Evolutionary conservation across 73 alveolate species (phyloP).

Genomic region (Breviolum minutum): DNA sequence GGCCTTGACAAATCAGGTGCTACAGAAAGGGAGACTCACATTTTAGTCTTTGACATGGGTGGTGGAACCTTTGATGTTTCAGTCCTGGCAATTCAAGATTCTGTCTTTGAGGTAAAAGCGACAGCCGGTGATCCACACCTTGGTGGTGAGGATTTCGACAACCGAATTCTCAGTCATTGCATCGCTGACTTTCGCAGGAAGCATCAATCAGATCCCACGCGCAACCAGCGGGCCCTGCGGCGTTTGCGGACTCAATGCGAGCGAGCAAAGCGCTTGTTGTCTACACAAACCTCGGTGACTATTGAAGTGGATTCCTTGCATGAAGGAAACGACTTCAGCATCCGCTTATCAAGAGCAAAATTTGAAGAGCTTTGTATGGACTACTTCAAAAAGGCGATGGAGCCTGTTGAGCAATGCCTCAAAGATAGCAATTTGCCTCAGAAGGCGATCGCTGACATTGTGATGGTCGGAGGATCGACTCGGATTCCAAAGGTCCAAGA

Average conservation of each 20-base stretch:
- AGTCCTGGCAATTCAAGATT: constrained; percentile 95
- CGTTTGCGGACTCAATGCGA: constrained; percentile 99
- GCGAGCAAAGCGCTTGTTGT: constrained; percentile 99
- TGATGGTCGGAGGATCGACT: constrained; percentile 97
- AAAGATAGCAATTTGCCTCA: constrained; percentile 95
- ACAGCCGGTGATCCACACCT: constrained; percentile 99
- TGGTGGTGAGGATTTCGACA: constrained; percentile 98
- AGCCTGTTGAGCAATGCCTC: constrained; percentile 97
- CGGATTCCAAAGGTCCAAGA: constrained; percentile 99
- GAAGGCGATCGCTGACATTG: constrained; percentile 83
- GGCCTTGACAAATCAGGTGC: constrained; percentile 96
- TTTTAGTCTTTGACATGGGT: constrained; percentile 90
- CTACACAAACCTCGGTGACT: constrained; percentile 97
- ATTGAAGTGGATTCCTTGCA: constrained; percentile 98
- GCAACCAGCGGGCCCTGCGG: constrained; percentile 98
- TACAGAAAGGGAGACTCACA: constrained; percentile 96
- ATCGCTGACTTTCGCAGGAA: constrained; percentile 96
- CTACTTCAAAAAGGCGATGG: constrained; percentile 97
- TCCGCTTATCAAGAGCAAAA: constrained; percentile 97
- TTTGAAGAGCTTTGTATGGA: constrained; percentile 98
- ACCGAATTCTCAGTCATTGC: constrained; percentile 87
- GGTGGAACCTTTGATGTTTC: constrained; percentile 99
- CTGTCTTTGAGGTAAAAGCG: constrained; percentile 98
- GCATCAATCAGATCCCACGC: constrained; percentile 97
- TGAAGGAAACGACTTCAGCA: constrained; percentile 97